Conservation (phyloP, 768 basidiomycete species). For the Nidula microcarpa region DNA sequence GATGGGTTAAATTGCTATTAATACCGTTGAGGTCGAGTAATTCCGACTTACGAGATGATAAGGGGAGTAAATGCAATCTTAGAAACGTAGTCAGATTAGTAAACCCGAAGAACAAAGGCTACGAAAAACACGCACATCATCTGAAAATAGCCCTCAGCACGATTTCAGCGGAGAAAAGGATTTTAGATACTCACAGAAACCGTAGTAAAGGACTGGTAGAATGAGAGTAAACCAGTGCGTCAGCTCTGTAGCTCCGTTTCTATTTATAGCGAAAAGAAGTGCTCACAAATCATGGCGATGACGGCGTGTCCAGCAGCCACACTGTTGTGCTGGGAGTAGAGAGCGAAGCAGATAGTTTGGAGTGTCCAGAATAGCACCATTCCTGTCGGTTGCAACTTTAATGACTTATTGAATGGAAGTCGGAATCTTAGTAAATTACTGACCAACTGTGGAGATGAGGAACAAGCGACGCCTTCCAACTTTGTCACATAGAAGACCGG, state of each 20-base stretch:
- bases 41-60: constrained; percentile 24
- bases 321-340: constrained; percentile 31
- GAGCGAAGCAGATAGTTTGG: constrained; percentile 50
- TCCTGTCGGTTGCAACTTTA: constrained; percentile 15
- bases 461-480: constrained; percentile 49
- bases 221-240: background rate
- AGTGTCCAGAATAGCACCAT: constrained; percentile 57
- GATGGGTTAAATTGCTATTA: background rate
- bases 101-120: background rate
- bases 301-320: constrained; percentile 50
- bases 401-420: background rate
- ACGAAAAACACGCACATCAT: constrained; percentile 15
- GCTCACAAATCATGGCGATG: constrained; percentile 39
- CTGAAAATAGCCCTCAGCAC: constrained; percentile 6
- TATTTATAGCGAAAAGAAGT: background rate
- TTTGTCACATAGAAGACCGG: constrained; percentile 45
- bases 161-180: background rate
- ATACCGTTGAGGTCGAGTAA: too few species aligned
- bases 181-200: constrained; percentile 20
- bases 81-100: background rate
- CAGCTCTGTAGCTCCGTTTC: background rate
- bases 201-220: constrained; percentile 24
- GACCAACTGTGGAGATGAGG: constrained; percentile 41
- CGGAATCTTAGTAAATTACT: constrained; percentile 7
- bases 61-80: constrained; percentile 28